These are phyloP conservation scores for Rugosomyces carneus DNA, from an alignment of 1,284 basidiomycete genomes.

Conservation along the genomic window DNA sequence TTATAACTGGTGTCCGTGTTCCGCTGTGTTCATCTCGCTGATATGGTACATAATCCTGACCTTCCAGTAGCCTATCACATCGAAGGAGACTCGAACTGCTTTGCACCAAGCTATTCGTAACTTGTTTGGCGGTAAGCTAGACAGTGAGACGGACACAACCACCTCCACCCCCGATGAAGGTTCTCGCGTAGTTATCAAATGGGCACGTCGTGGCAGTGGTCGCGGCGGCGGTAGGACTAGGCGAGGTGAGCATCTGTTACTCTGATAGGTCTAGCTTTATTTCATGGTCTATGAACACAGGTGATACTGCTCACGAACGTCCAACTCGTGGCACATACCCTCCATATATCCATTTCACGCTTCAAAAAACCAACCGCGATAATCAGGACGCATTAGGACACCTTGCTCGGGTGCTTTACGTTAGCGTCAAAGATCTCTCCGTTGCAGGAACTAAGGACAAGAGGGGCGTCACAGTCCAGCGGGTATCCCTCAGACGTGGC, in stretches of 20 bases:
- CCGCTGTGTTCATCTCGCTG: slow-evolving; percentile 17
- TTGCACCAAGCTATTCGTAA: slow-evolving; percentile 81
- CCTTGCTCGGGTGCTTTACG: slow-evolving; percentile 71
- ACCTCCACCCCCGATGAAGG: slow-evolving; percentile 52
- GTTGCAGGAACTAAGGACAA: slow-evolving; percentile 99
- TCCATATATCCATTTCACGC: slow-evolving; percentile 92
- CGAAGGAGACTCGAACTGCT: slow-evolving; percentile 76
- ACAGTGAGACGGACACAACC: slow-evolving; percentile 68
- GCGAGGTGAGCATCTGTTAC: slow-evolving; percentile 25
- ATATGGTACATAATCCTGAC: slow-evolving; percentile 13
- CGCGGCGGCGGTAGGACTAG: slow-evolving; percentile 38
- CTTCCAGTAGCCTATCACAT: slow-evolving; percentile 62
- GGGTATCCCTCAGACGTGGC: slow-evolving; percentile 79
- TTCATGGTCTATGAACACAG: slow-evolving; percentile 1
- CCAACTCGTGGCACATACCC: slow-evolving; percentile 61
- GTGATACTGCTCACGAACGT: slow-evolving; percentile 31
- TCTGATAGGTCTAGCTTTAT: neutral
- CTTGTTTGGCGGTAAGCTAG: slow-evolving; percentile 77
- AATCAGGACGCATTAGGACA: slow-evolving; percentile 90
- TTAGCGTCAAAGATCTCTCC: slow-evolving; percentile 73
- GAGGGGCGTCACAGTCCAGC: slow-evolving; percentile 91
- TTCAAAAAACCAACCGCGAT: slow-evolving; percentile 98
- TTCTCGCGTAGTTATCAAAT: slow-evolving; percentile 68
- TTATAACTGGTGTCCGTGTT: slow-evolving; percentile 70
- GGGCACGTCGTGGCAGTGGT: slow-evolving; percentile 48